These are phyloP conservation scores for Exophiala sp. DNA, from an alignment of 2,329 filamentous ascomycete species.

Conservation along the genomic window DNA sequence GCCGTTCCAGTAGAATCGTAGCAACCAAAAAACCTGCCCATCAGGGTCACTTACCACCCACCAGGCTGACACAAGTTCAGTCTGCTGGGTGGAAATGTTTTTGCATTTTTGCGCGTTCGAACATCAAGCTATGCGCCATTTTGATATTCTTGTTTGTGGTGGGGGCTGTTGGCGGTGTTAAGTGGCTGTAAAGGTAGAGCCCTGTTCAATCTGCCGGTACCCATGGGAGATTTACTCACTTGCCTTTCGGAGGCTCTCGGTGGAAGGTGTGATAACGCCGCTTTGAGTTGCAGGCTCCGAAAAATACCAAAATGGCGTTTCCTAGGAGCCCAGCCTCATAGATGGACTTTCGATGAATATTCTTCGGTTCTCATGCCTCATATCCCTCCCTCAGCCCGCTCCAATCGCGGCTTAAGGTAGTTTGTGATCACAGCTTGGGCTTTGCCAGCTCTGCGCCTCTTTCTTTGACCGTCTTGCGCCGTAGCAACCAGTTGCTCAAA, in stretches of 20 bases:
- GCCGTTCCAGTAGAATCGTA: too few species aligned
- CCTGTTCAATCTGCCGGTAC: too few species aligned
- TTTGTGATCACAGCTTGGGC: slow-evolving; percentile 51
- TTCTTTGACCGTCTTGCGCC: slow-evolving; percentile 53
- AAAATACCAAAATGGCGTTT: too few species aligned
- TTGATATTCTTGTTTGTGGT: neutral
- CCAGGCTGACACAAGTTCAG: neutral
- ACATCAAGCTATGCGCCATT: too few species aligned
- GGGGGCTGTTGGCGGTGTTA: neutral
- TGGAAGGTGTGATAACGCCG: too few species aligned
- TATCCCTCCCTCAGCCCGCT: neutral
- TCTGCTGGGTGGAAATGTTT: neutral
- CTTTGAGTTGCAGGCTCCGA: too few species aligned
- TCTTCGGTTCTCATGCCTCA: neutral
- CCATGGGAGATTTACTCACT: too few species aligned
- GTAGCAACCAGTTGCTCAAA: slow-evolving; percentile 64
- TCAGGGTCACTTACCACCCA: neutral
- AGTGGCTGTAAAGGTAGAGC: too few species aligned
- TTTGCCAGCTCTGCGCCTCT: slow-evolving; percentile 41
- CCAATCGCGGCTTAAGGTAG: neutral
- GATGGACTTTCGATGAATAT: neutral
- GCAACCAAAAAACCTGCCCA: too few species aligned
- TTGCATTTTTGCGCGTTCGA: neutral
- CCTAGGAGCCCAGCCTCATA: too few species aligned
- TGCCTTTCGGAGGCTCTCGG: too few species aligned